These are phyloP conservation scores for Trichoderma orchidacearum DNA, from an alignment of 495 filamentous ascomycete species.

Conservation along the genomic window DNA sequence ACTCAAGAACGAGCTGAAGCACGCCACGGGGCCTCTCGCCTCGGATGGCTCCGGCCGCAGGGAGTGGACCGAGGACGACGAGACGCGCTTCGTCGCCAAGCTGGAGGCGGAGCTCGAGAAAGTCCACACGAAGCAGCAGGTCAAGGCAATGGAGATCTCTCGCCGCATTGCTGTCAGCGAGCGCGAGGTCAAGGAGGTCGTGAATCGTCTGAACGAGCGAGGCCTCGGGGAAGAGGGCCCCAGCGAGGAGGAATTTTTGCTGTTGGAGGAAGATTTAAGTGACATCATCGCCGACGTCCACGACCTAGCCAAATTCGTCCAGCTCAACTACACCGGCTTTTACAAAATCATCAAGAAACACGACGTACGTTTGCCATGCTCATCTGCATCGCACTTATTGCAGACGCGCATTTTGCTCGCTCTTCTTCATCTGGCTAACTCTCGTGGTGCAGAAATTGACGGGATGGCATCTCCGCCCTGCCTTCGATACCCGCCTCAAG, in stretches of 20 bases:
- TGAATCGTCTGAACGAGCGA: constrained; percentile 52
- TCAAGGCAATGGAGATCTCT: constrained; percentile 89
- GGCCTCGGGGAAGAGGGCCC: constrained; percentile 42
- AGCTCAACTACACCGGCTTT: constrained; percentile 97
- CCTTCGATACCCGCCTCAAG: constrained; percentile 85
- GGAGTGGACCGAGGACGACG: constrained; percentile 85
- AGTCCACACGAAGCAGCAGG: constrained; percentile 89
- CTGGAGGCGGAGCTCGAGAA: constrained; percentile 91
- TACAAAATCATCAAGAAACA: constrained; percentile 99
- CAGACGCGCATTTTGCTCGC: too few species aligned
- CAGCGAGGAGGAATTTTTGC: constrained; percentile 83
- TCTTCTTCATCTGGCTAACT: constrained; percentile 14
- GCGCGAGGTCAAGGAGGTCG: constrained; percentile 77
- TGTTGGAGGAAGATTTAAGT: constrained; percentile 87
- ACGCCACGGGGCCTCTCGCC: constrained; percentile 39
- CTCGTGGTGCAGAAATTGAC: constrained; percentile 67
- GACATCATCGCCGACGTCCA: constrained; percentile 99
- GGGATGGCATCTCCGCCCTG: constrained; percentile 80
- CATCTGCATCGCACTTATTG: neutral
- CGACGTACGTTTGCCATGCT: constrained; percentile 50
- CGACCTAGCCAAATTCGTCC: constrained; percentile 95
- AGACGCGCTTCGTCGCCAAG: constrained; percentile 71
- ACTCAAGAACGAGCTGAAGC: constrained; percentile 78
- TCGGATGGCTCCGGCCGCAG: constrained; percentile 17
- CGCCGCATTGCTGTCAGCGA: constrained; percentile 76